Percentiles rank a stretch among this genome's conserved stretches.
These are phyloP conservation scores for Candida ascalaphidarum DNA, from an alignment of 805 yeast genomes.

Conservation along the genomic window DNA sequence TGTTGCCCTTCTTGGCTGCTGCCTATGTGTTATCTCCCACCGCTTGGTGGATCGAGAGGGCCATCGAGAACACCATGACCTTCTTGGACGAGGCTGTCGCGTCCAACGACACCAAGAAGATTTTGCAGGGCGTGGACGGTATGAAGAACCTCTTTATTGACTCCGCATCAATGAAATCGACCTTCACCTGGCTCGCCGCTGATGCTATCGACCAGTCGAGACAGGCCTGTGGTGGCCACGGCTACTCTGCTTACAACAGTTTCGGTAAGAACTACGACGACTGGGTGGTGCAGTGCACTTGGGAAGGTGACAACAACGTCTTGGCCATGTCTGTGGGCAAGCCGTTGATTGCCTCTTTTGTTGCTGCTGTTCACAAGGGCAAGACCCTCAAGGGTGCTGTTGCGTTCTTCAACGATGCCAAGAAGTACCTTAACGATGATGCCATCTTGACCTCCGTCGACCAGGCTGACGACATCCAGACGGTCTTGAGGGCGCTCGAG, in stretches of 20 bases:
- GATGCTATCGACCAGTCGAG: constrained; percentile 33
- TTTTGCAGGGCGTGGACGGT: constrained; percentile 22
- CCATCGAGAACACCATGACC: constrained; percentile 20
- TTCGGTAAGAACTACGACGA: constrained; percentile 37
- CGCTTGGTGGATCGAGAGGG: constrained; percentile 28
- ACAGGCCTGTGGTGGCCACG: constrained; percentile 42
- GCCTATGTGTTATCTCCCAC: constrained; percentile 30
- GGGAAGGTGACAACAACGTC: constrained; percentile 43
- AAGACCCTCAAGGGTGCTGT: constrained; percentile 40
- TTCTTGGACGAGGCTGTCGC: constrained; percentile 30
- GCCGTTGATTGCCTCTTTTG: too few species aligned
- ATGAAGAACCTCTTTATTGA: constrained; percentile 37
- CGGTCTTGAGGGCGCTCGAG: constrained; percentile 23
- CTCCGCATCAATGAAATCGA: constrained; percentile 36
- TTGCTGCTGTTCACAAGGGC: constrained; percentile 31
- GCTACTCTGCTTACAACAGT: constrained; percentile 36
- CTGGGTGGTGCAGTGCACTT: constrained; percentile 41
- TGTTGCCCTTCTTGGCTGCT: constrained; percentile 35
- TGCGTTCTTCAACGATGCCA: constrained; percentile 28
- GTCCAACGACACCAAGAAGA: constrained; percentile 19
- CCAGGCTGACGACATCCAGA: constrained; percentile 19
- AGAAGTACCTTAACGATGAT: constrained; percentile 13
- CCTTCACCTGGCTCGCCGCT: constrained; percentile 37
- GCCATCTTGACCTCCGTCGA: constrained; percentile 20
- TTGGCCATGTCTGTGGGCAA: constrained; percentile 34